Percentiles rank a stretch among this genome's conserved stretches.
phyloP scores from a whole-genome alignment of 2,329 filamentous ascomycete genomes.

The Cercospora janseana region DNA sequence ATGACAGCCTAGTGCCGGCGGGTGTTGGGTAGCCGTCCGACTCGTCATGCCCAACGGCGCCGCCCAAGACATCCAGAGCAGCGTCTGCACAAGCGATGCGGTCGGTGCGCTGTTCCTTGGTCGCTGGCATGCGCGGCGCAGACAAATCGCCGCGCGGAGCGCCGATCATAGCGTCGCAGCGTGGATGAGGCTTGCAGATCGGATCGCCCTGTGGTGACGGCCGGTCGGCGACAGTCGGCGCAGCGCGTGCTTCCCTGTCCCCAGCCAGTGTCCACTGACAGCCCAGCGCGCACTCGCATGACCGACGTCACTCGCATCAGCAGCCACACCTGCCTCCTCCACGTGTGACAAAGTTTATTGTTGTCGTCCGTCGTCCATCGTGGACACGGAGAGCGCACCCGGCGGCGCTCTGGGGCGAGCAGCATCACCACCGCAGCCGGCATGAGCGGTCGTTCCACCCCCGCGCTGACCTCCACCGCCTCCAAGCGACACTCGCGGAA shows the following conservation, averaged over 20 bases:
- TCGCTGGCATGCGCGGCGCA: neutral
- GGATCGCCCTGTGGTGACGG: neutral
- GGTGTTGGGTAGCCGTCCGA: conserved; percentile 2
- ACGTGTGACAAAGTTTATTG: conserved; percentile 5
- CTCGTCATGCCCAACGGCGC: neutral
- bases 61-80: conserved; percentile 5
- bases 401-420: neutral
- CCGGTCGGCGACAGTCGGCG: conserved; percentile 1
- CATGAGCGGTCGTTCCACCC: conserved; percentile 30
- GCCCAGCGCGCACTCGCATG: neutral
- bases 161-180: neutral
- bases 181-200: conserved; percentile 4
- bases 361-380: neutral
- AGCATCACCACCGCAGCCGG: conserved; percentile 7
- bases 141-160: neutral
- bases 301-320: conserved; percentile 4
- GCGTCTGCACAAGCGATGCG: neutral
- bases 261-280: neutral
- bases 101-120: conserved; percentile 7
- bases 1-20: conserved; percentile 4
- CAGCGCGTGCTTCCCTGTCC: neutral
- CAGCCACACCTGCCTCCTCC: neutral
- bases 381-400: neutral
- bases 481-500: conserved; percentile 31
- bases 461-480: conserved; percentile 18